A percentile compares a stretch with the other conserved stretches of the same genome.
These are phyloP conservation scores for Rhizopogon rudus DNA, from an alignment of 768 basidiomycete genomes.

Conservation along the genomic window DNA sequence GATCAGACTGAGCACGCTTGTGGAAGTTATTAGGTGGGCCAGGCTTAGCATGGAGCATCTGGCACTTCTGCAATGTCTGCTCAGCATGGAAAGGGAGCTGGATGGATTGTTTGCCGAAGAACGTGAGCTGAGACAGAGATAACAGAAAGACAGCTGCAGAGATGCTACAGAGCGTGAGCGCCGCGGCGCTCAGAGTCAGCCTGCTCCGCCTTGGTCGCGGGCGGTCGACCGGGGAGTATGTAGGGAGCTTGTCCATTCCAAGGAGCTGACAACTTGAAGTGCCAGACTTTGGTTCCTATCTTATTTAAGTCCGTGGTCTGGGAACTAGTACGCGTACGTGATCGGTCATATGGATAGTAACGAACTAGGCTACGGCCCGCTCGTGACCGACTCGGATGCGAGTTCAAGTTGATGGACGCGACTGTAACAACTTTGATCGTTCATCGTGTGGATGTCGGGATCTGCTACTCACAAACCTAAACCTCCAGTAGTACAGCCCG, in stretches of 20 bases:
- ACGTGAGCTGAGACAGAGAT: slow-evolving; percentile 12
- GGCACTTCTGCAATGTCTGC: slow-evolving; percentile 29
- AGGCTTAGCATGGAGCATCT: slow-evolving; percentile 28
- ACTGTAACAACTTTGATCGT: too few relatives aligned
- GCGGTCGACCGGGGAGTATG: slow-evolving; percentile 10
- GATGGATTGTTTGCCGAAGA: slow-evolving; percentile 8
- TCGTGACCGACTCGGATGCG: not conserved
- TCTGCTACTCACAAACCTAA: slow-evolving; percentile 10
- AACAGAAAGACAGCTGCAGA: slow-evolving; percentile 13
- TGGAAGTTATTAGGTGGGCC: slow-evolving; percentile 32
- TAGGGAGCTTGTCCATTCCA: slow-evolving; percentile 25
- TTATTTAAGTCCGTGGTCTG: not conserved
- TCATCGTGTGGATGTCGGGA: not conserved
- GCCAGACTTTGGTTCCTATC: not conserved
- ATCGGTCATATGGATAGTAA: slow-evolving; percentile 4
- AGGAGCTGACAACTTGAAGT: not conserved
- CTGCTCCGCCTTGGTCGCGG: slow-evolving; percentile 7
- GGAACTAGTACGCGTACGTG: not conserved
- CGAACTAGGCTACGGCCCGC: too few relatives aligned
- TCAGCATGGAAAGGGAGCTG: slow-evolving; percentile 24
- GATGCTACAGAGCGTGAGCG: slow-evolving; percentile 15
- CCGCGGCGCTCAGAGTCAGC: slow-evolving; percentile 1
- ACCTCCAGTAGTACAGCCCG: slow-evolving; percentile 63
- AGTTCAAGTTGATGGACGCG: too few relatives aligned
- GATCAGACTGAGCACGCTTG: slow-evolving; percentile 31